Percentiles rank a stretch among this genome's conserved stretches.
phyloP scores from a whole-genome alignment of 208 protist genomes.

The Trypanosomatidae sp. region DNA sequence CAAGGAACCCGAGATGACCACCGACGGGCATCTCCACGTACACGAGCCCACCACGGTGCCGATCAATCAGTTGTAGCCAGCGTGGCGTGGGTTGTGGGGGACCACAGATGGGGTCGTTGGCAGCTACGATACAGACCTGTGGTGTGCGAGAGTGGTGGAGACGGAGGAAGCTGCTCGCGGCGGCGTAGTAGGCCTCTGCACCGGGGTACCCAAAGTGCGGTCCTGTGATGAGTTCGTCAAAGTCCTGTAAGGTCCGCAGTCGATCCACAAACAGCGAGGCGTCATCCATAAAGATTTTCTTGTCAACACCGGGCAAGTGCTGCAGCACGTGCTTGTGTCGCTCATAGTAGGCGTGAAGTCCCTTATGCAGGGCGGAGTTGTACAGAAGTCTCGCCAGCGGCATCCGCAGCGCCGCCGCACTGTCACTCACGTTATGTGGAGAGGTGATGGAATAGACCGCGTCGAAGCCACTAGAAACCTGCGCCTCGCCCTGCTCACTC shows the following conservation, averaged over 20 bases:
- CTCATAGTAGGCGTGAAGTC: constrained; percentile 41
- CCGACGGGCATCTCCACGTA: constrained; percentile 56
- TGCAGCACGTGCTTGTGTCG: constrained; percentile 49
- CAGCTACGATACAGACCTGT: constrained; percentile 40
- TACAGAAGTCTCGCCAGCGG: constrained; percentile 28
- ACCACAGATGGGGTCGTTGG: constrained; percentile 57
- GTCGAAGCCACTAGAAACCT: constrained; percentile 21
- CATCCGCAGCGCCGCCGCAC: constrained; percentile 22
- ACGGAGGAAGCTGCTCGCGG: constrained; percentile 36
- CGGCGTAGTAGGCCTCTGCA: constrained; percentile 43
- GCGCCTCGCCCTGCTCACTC: constrained; percentile 45
- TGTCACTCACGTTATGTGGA: constrained; percentile 45
- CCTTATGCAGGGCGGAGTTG: constrained; percentile 14
- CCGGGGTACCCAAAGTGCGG: constrained; percentile 49
- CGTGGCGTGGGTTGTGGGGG: constrained; percentile 16
- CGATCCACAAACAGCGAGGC: constrained; percentile 17
- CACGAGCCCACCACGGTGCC: constrained; percentile 28
- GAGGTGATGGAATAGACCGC: constrained; percentile 46
- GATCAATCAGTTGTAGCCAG: constrained; percentile 34
- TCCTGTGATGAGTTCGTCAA: constrained; percentile 46
- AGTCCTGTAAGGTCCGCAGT: constrained; percentile 33
- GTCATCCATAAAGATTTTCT: constrained; percentile 20
- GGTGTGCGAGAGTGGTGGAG: constrained; percentile 38
- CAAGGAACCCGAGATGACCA: constrained; percentile 65
- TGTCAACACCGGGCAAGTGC: constrained; percentile 28